A percentile compares a stretch with the other conserved stretches of the same genome.
These are phyloP conservation scores for Marchantia polymorpha DNA, from an alignment of 225 moss, liverwort and hornwort species.

Conservation along the genomic window DNA sequence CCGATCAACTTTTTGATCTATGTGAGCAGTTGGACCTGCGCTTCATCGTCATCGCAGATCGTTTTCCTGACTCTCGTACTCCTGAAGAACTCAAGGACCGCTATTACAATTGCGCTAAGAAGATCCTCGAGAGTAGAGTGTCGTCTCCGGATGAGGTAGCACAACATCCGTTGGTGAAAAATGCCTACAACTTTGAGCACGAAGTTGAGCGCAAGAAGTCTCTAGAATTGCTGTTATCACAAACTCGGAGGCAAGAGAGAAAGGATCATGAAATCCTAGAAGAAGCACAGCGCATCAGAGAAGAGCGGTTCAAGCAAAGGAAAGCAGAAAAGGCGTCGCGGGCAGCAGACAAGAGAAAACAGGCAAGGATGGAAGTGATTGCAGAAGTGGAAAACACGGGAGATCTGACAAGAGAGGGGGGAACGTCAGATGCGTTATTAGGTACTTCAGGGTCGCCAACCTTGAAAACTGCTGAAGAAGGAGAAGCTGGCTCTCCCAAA, in stretches of 20 bases:
- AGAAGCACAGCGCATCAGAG: conserved; percentile 78
- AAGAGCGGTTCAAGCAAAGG: conserved; percentile 69
- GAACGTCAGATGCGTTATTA: background rate
- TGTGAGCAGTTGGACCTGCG: conserved; percentile 81
- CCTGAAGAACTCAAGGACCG: conserved; percentile 72
- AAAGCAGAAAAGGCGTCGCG: background rate
- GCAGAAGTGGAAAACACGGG: background rate
- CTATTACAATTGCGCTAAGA: conserved; percentile 72
- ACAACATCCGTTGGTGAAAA: conserved; percentile 82
- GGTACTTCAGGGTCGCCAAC: background rate
- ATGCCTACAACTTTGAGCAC: conserved; percentile 67
- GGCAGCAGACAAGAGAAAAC: background rate
- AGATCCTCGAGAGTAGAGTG: conserved; percentile 62
- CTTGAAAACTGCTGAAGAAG: background rate
- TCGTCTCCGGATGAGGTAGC: conserved; percentile 55
- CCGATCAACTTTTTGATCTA: conserved; percentile 65
- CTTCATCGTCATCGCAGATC: conserved; percentile 68
- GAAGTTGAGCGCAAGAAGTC: conserved; percentile 85
- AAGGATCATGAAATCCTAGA: conserved; percentile 87
- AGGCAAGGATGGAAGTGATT: background rate
- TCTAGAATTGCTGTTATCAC: conserved; percentile 70
- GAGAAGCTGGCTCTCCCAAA: conserved; percentile 47
- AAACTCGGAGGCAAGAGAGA: conserved; percentile 74
- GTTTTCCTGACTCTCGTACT: conserved; percentile 44
- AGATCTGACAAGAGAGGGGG: background rate